Percentiles rank a stretch among this genome's conserved stretches.
Evolutionary conservation across 805 yeast species (phyloP).

Genomic region (Yarrowia yakushimensis): DNA sequence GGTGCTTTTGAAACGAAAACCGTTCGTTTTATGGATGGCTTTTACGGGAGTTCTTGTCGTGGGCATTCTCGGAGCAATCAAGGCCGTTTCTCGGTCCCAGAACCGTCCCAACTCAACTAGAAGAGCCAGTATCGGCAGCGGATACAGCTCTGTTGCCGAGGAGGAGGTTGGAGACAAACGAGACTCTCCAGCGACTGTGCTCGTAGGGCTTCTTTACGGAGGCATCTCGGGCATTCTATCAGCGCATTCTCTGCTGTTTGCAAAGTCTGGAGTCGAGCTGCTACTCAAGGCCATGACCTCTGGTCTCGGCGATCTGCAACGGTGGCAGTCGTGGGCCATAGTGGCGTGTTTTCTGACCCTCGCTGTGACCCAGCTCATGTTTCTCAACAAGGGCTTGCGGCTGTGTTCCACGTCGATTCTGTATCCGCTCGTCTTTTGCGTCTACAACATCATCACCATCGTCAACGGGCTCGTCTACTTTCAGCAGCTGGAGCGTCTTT

Average conservation of each 20-base stretch:
- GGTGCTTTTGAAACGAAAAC: conserved; percentile 42
- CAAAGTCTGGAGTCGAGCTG: conserved; percentile 78
- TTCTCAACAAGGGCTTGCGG: conserved; percentile 69
- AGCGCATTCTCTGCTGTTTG: conserved; percentile 79
- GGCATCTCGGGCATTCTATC: conserved; percentile 70
- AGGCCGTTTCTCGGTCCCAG: neutral
- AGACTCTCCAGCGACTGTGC: neutral
- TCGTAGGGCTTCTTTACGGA: conserved; percentile 64
- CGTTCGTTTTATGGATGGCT: conserved; percentile 58
- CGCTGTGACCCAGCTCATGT: conserved; percentile 67
- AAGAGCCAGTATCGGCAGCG: neutral
- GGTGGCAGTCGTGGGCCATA: conserved; percentile 49
- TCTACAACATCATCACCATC: conserved; percentile 68
- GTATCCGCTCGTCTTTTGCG: conserved; percentile 81
- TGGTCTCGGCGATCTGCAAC: conserved; percentile 41
- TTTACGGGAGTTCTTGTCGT: conserved; percentile 33
- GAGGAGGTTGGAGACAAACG: neutral
- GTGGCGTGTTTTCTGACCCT: conserved; percentile 54
- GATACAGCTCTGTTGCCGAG: neutral
- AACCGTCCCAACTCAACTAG: conserved; percentile 28
- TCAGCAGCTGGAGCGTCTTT: conserved; percentile 47
- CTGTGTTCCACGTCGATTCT: conserved; percentile 69
- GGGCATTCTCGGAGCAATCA: neutral
- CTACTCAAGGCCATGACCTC: conserved; percentile 46
- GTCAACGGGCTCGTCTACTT: conserved; percentile 62